phyloP scores from a whole-genome alignment of 2,329 filamentous ascomycete species.

The Dactylellina drechsleri region DNA sequence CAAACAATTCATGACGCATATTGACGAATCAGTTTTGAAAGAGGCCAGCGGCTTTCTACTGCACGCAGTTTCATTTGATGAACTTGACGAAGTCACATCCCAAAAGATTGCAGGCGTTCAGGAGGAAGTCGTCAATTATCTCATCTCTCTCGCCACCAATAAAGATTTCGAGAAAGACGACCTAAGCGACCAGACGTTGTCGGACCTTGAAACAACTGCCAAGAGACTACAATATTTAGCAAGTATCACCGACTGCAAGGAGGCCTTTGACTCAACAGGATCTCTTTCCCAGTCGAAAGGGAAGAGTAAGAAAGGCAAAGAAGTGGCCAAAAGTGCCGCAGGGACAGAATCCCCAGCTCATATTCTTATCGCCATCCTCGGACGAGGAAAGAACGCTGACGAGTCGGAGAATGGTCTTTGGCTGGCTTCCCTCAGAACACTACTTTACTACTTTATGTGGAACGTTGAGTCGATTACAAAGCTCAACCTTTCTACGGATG shows the following conservation, averaged over 20 bases:
- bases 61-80: conserved; percentile 85
- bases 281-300: conserved; percentile 59
- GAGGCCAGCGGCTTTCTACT: conserved; percentile 85
- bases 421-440: conserved; percentile 77
- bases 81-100: conserved; percentile 85
- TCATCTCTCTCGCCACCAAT: conserved; percentile 76
- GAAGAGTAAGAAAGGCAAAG: conserved; percentile 62
- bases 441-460: conserved; percentile 96
- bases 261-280: conserved; percentile 73
- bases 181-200: conserved; percentile 72
- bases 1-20: conserved; percentile 92
- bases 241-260: conserved; percentile 79
- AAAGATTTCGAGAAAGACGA: conserved; percentile 79
- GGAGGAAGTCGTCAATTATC: conserved; percentile 80
- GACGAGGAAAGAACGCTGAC: conserved; percentile 78
- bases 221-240: conserved; percentile 83
- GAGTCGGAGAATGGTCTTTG: conserved; percentile 82
- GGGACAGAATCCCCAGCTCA: conserved; percentile 70
- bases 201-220: conserved; percentile 77
- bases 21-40: conserved; percentile 82
- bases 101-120: conserved; percentile 82
- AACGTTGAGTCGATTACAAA: conserved; percentile 72
- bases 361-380: conserved; percentile 76
- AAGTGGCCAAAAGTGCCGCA: conserved; percentile 61
- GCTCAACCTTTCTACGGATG: conserved; percentile 69